These are phyloP conservation scores for Arachnomyces sp. DNA, from an alignment of 2,329 filamentous ascomycete genomes.

Conservation along the genomic window DNA sequence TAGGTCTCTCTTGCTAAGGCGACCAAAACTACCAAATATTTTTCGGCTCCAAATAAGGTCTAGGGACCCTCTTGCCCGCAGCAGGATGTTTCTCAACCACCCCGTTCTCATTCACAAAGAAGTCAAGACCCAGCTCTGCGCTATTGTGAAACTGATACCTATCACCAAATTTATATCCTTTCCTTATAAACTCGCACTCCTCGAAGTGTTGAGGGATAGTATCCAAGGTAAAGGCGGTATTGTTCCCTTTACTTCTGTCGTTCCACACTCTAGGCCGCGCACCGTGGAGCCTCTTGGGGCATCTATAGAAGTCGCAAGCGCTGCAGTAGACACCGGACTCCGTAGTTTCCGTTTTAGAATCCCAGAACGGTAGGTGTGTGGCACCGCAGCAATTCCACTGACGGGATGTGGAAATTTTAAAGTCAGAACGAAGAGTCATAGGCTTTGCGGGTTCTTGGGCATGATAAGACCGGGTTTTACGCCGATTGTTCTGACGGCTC, in stretches of 20 bases:
- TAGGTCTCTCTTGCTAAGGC: no score
- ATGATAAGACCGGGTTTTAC: no score
- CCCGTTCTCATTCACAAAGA: no score
- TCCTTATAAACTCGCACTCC: not conserved
- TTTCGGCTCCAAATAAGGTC: no score
- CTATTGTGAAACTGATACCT: not conserved
- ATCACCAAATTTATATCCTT: not conserved
- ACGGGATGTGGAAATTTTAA: no score
- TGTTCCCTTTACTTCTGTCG: not conserved
- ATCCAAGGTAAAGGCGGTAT: not conserved
- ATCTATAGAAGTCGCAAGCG: not conserved
- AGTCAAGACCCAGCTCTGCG: no score
- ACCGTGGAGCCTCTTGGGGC: not conserved
- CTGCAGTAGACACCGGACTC: slow-evolving; percentile 4
- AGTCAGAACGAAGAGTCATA: no score
- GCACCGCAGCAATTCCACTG: slow-evolving; percentile 1
- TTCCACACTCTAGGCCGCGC: not conserved
- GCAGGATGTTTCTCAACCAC: no score
- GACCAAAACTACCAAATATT: no score
- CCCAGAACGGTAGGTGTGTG: slow-evolving; percentile 5
- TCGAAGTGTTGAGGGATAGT: slow-evolving; percentile 2
- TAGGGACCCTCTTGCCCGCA: no score
- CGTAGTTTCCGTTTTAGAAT: not conserved
- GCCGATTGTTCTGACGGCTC: no score
- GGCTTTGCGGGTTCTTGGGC: no score